Conservation (phyloP, 108 stramenopile genomes). For the Asterionellopsis glacialis region DNA sequence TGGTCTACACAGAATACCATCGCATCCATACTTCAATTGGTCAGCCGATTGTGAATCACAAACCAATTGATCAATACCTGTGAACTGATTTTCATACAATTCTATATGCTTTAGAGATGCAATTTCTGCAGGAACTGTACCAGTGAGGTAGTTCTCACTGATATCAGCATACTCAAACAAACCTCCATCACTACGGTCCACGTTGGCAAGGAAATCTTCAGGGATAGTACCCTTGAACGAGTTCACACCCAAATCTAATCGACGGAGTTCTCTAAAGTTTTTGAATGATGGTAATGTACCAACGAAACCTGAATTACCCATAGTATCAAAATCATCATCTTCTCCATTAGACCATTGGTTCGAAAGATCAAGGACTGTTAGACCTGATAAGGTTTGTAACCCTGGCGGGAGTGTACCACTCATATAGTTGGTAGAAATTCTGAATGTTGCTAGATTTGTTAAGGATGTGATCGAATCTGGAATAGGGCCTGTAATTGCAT, state of each 20-base stretch:
- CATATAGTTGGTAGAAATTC: constrained; percentile 18
- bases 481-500: constrained; percentile 10
- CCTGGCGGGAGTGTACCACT: constrained; percentile 21
- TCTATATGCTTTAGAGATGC: constrained; percentile 25
- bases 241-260: constrained; percentile 35
- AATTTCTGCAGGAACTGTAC: constrained; percentile 33
- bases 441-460: constrained; percentile 17
- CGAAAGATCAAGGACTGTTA: constrained; percentile 27
- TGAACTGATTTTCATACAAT: constrained; percentile 58
- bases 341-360: constrained; percentile 19
- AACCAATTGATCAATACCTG: constrained; percentile 35
- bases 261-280: constrained; percentile 14
- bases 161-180: constrained; percentile 28
- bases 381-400: constrained; percentile 13
- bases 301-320: not conserved
- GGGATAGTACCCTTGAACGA: constrained; percentile 38
- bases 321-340: constrained; percentile 1
- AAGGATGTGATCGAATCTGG: constrained; percentile 16
- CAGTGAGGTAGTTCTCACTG: constrained; percentile 29
- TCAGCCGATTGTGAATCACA: constrained; percentile 59
- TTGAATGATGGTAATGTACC: constrained; percentile 16
- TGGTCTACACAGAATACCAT: constrained; percentile 64
- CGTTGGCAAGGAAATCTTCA: constrained; percentile 24
- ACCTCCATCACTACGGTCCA: constrained; percentile 10
- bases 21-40: constrained; percentile 48